phyloP scores from a whole-genome alignment of 2,329 filamentous ascomycete species.

The Colletotrichum sp. region DNA sequence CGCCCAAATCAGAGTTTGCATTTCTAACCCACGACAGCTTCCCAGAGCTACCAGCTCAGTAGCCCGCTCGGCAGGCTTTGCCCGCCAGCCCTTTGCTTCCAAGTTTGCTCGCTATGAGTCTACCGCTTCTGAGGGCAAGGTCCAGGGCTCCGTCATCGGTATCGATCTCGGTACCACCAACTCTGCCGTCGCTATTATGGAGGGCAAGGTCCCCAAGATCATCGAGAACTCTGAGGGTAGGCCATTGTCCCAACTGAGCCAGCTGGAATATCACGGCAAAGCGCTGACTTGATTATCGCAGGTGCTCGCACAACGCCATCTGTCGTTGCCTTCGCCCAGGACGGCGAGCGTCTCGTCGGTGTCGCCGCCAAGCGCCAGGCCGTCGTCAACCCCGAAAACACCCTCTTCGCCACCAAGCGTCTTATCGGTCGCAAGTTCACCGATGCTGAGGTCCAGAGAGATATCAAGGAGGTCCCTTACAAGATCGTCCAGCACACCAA shows the following conservation, averaged over 20 bases:
- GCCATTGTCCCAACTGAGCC: conserved; percentile 21
- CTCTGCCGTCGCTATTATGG: conserved; percentile 96
- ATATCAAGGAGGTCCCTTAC: conserved; percentile 97
- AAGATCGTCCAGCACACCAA: conserved; percentile 98
- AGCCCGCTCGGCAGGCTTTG: conserved; percentile 69
- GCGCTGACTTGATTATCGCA: conserved; percentile 32
- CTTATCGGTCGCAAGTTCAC: conserved; percentile 97
- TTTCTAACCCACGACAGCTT: conserved; percentile 58
- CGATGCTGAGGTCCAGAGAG: conserved; percentile 91
- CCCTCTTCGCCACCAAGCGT: conserved; percentile 97
- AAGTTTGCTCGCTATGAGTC: conserved; percentile 81
- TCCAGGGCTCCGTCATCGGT: conserved; percentile 95
- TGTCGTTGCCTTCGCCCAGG: conserved; percentile 93
- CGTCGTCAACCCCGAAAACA: conserved; percentile 98
- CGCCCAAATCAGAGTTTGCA: conserved; percentile 9
- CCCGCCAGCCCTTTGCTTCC: conserved; percentile 73
- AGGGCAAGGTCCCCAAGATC: conserved; percentile 93
- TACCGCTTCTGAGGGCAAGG: conserved; percentile 74
- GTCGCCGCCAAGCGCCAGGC: conserved; percentile 97
- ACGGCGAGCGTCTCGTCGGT: conserved; percentile 95
- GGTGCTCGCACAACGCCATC: conserved; percentile 91
- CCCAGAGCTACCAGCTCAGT: conserved; percentile 76
- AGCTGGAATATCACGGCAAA: not conserved
- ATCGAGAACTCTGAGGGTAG: conserved; percentile 97
- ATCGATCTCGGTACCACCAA: conserved; percentile 98